Conservation (phyloP, 306 rosid species). For the Ormosia semicastrata region DNA sequence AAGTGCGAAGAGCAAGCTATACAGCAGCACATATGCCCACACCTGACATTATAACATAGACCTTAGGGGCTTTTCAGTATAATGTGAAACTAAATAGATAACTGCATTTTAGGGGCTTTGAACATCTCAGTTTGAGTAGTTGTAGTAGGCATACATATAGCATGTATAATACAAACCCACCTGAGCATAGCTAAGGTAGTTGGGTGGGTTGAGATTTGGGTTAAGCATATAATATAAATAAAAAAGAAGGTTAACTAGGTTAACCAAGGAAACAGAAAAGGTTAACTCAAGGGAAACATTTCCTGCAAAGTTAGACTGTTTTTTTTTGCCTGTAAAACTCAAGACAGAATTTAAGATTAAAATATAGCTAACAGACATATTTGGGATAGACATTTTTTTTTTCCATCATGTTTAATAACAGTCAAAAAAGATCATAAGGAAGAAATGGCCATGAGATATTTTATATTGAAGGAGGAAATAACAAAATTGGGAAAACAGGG, state of each 20-base stretch:
- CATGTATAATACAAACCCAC: not conserved
- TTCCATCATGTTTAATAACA: not conserved
- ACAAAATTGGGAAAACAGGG: not conserved
- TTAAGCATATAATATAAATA: not conserved
- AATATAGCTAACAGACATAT: not conserved
- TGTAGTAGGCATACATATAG: not conserved
- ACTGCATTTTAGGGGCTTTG: not conserved
- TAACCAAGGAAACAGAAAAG: not conserved
- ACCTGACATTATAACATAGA: constrained; percentile 54
- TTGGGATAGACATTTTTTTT: not conserved
- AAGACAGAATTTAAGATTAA: not conserved
- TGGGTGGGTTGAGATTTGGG: not conserved
- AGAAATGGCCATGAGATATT: constrained; percentile 1
- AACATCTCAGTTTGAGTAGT: constrained; percentile 18
- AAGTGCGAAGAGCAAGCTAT: constrained; percentile 78
- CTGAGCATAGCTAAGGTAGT: not conserved
- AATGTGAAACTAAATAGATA: not conserved
- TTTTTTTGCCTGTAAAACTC: not conserved
- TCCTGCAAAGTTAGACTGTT: not conserved
- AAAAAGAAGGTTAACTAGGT: not conserved
- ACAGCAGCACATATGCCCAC: constrained; percentile 99
- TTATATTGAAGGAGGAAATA: not conserved
- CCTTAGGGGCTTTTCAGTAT: not conserved
- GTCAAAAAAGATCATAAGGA: not conserved
- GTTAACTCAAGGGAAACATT: not conserved